Conservation (phyloP, 2,329 filamentous ascomycete species). For the Aspergillus ibericus region DNA sequence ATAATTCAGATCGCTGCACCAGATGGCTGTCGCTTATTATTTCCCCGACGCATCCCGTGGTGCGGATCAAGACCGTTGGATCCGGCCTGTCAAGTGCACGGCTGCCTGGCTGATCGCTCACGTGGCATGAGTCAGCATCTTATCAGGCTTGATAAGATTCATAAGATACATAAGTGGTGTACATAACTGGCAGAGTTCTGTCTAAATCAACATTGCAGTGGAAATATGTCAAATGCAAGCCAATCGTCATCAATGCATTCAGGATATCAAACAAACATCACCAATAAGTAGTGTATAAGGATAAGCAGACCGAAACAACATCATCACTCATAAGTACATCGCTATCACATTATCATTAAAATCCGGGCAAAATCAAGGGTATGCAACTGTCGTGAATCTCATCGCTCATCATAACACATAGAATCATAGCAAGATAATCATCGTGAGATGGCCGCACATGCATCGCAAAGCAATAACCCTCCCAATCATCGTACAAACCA, state of each 20-base stretch:
- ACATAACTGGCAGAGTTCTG: background rate
- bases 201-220: background rate
- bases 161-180: too few relatives aligned
- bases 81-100: background rate
- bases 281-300: too few relatives aligned
- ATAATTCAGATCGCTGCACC: background rate
- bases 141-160: background rate
- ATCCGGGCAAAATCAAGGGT: background rate
- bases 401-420: conserved; percentile 5
- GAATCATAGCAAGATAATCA: background rate
- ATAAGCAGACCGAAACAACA: background rate
- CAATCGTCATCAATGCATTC: background rate
- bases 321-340: conserved; percentile 1
- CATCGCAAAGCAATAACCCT: background rate
- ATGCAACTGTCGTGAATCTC: background rate
- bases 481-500: background rate
- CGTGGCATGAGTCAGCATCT: background rate
- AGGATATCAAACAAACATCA: too few relatives aligned
- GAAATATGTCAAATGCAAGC: background rate
- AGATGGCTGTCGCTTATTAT: background rate
- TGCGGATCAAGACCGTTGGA: background rate
- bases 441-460: background rate
- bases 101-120: background rate
- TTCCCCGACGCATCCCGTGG: background rate
- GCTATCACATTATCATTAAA: conserved; percentile 17